These are phyloP conservation scores for Aegilops bicornis DNA, from an alignment of 176 grass and related monocot species.

Conservation along the genomic window DNA sequence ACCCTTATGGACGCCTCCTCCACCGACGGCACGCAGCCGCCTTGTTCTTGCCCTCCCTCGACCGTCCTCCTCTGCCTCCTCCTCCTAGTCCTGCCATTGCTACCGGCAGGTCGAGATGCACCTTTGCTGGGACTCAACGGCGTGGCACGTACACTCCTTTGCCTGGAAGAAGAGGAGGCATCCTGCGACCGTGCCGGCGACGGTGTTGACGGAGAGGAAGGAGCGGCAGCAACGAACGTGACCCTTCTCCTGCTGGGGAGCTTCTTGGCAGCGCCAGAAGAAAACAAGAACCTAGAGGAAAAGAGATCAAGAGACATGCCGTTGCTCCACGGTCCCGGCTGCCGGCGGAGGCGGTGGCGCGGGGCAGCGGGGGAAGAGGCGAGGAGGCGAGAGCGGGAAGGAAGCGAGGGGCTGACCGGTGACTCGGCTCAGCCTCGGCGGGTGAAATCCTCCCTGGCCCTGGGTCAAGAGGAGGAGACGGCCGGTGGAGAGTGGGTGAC, in stretches of 20 bases:
- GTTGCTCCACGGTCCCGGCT: slow-evolving; percentile 2
- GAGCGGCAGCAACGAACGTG: slow-evolving; percentile 14
- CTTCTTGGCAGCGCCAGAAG: slow-evolving; percentile 17
- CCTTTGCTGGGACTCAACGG: slow-evolving; percentile 28
- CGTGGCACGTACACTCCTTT: slow-evolving; percentile 9
- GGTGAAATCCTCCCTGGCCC: slow-evolving; percentile 16
- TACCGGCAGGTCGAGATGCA: neutral
- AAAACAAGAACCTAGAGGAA: slow-evolving; percentile 27
- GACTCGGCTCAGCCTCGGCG: slow-evolving; percentile 1
- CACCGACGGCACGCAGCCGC: slow-evolving; percentile 60
- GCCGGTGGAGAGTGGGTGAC: neutral
- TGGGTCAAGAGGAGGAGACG: neutral
- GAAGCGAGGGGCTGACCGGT: neutral
- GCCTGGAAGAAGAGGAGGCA: slow-evolving; percentile 3
- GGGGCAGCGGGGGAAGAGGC: neutral
- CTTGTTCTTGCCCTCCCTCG: slow-evolving; percentile 25
- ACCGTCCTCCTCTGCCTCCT: slow-evolving; percentile 26
- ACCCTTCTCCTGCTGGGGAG: neutral
- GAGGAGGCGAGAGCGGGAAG: slow-evolving; percentile 19
- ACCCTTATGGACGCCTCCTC: slow-evolving; percentile 78
- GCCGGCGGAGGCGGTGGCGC: slow-evolving; percentile 14
- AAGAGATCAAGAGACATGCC: slow-evolving; percentile 37
- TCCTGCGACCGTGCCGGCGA: neutral
- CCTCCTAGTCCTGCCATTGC: slow-evolving; percentile 1
- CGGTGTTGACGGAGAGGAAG: slow-evolving; percentile 15